A percentile compares a stretch with the other conserved stretches of the same genome.
phyloP scores from a whole-genome alignment of 805 yeast species.

The Starmerella lactis-condensi region DNA sequence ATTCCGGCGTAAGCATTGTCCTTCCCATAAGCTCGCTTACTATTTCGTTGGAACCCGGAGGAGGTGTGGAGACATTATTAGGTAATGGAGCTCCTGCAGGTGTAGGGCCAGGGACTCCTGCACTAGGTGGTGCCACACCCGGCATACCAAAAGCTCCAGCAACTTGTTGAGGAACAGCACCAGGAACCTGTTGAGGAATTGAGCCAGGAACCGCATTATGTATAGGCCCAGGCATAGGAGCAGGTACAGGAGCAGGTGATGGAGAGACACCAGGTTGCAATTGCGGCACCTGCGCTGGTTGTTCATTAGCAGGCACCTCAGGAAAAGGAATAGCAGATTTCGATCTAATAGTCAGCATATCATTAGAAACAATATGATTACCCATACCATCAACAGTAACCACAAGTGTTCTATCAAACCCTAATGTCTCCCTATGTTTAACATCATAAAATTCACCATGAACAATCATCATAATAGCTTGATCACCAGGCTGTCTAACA shows the following conservation, averaged over 20 bases:
- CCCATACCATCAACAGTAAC: conserved; percentile 52
- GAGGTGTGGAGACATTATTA: background rate
- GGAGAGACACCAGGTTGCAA: background rate
- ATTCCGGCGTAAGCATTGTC: conserved; percentile 62
- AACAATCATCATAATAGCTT: conserved; percentile 57
- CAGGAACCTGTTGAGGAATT: conserved; percentile 5
- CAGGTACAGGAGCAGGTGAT: conserved; percentile 2
- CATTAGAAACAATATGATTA: conserved; percentile 69
- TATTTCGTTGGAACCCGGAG: too few species aligned
- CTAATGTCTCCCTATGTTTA: conserved; percentile 33
- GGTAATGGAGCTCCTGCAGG: background rate
- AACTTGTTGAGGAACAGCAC: background rate
- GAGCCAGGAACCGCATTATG: background rate
- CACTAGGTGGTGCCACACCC: conserved; percentile 10
- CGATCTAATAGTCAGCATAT: conserved; percentile 50
- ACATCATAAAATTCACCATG: conserved; percentile 74
- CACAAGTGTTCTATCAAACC: conserved; percentile 75
- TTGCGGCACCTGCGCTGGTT: conserved; percentile 2
- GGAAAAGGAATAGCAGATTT: conserved; percentile 20
- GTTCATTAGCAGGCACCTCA: conserved; percentile 6
- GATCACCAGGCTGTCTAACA: conserved; percentile 42
- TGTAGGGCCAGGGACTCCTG: conserved; percentile 2
- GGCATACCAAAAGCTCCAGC: background rate
- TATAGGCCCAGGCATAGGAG: conserved; percentile 11
- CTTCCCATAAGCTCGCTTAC: conserved; percentile 46